Percentiles rank a stretch among this genome's conserved stretches.
phyloP scores from a whole-genome alignment of 1,284 basidiomycete genomes.

The Puccinia novopanici region DNA sequence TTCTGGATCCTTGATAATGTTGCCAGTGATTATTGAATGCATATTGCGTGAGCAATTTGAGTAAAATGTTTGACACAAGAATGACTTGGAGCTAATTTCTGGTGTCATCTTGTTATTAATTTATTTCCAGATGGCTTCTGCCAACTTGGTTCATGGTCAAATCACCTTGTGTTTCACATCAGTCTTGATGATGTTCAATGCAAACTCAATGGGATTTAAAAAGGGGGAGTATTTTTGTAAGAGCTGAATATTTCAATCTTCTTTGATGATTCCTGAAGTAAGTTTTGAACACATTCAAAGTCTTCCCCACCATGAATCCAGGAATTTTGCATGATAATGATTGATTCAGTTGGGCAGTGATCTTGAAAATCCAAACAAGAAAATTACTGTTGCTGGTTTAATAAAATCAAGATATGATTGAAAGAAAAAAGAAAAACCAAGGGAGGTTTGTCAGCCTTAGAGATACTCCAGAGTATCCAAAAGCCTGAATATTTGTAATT shows the following conservation, averaged over 20 bases:
- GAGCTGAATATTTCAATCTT: not conserved
- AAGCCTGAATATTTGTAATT: no score
- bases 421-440: no score
- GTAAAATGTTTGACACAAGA: not conserved
- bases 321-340: not conserved
- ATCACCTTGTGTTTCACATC: not conserved
- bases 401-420: no score
- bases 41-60: not conserved
- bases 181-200: not conserved
- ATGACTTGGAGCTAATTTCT: not conserved
- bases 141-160: not conserved
- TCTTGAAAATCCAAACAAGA: no score
- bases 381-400: no score
- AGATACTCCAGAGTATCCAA: no score
- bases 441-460: no score
- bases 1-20: no score
- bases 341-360: no score
- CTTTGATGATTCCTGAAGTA: not conserved
- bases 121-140: no score
- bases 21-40: no score
- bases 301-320: slow-evolving; percentile 1
- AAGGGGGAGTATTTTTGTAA: not conserved
- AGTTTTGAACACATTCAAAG: not conserved
- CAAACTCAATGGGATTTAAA: not conserved
- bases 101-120: not conserved